These are phyloP conservation scores for Talaromyces amestolkiae DNA, from an alignment of 2,329 filamentous ascomycete species.

Conservation along the genomic window DNA sequence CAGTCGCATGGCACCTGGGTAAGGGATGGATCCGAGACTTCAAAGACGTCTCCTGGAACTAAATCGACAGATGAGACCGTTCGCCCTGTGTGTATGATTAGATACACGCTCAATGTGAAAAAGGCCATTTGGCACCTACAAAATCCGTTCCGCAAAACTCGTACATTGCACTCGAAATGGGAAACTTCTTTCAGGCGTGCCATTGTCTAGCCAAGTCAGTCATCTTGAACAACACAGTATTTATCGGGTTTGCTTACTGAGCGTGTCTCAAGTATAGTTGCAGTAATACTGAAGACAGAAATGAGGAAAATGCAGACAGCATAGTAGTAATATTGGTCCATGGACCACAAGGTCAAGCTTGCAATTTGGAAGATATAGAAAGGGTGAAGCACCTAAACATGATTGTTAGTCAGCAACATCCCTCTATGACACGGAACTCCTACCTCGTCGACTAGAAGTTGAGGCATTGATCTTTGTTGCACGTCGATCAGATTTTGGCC, in stretches of 20 bases:
- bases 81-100: slow-evolving; percentile 58
- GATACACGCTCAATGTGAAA: background rate
- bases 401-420: slow-evolving; percentile 3
- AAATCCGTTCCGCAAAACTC: slow-evolving; percentile 90
- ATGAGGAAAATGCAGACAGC: slow-evolving; percentile 92
- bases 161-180: slow-evolving; percentile 89
- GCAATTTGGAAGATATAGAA: slow-evolving; percentile 99
- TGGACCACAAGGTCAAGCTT: slow-evolving; percentile 87
- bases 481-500: slow-evolving; percentile 90
- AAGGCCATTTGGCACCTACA: slow-evolving; percentile 55
- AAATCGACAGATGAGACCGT: slow-evolving; percentile 82
- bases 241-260: slow-evolving; percentile 54
- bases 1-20: slow-evolving; percentile 90
- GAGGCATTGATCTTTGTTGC: slow-evolving; percentile 77
- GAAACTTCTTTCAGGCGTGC: slow-evolving; percentile 85
- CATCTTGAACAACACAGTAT: background rate
- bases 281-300: slow-evolving; percentile 85
- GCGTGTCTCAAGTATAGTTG: slow-evolving; percentile 85
- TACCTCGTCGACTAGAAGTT: slow-evolving; percentile 86
- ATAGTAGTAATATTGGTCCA: slow-evolving; percentile 98
- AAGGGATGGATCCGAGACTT: slow-evolving; percentile 89
- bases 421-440: slow-evolving; percentile 21
- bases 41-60: slow-evolving; percentile 93
- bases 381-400: slow-evolving; percentile 75
- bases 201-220: slow-evolving; percentile 65